Evolutionary conservation across 495 filamentous ascomycete species (phyloP), one percentile per base, ranked within the genome.

Genomic region (Monascus purpureus): DNA sequence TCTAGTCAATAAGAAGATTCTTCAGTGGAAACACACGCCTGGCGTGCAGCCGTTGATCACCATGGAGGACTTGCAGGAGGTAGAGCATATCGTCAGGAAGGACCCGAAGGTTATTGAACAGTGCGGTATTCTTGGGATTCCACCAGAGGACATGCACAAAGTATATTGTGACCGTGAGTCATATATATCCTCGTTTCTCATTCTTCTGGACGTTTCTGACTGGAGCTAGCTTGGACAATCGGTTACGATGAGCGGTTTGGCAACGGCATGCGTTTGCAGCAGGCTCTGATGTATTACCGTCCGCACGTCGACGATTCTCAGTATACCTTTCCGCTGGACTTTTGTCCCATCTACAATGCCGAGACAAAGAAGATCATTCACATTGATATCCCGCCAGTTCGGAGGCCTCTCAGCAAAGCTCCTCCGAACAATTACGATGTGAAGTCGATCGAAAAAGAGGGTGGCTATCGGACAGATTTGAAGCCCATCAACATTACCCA

Each of bases 401-500:
- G 87, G 26, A 61, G 87, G 33, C 82, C 80, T 0, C 38, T 94
- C 29, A 93, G 73, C 66, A 78, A 75, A 43, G 72, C 72, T 0
- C 52, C 70, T 2, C 67, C 82, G 0, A 78, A 77, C 58, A 92
- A 93, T 51, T 94, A 94, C 46, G 75, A 83, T 42, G 72, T 75
- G 0, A 73, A 69, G 0, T 68, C 77, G 1, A 72, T 94, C 26
- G 75, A 87, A 48, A 63, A 65, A 16, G 67, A 75, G 37, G 80
- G 80, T 13, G 87, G 87, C 0, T 92, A 73, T 56, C 70, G 88
- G 13, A 77, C 61, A 6, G 75, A 86, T 39, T 48, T 92, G 34
- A 94, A 93, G 61, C 84, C 88, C n/a, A 81, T 94, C 52, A 76
- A 92, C 58, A 88, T 94, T 48, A 88, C 82, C 1, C 88, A 96